A percentile compares a stretch with the other conserved stretches of the same genome.
Conservation (phyloP, 139 green algal species). For the Tetratostichococcus sp. region DNA sequence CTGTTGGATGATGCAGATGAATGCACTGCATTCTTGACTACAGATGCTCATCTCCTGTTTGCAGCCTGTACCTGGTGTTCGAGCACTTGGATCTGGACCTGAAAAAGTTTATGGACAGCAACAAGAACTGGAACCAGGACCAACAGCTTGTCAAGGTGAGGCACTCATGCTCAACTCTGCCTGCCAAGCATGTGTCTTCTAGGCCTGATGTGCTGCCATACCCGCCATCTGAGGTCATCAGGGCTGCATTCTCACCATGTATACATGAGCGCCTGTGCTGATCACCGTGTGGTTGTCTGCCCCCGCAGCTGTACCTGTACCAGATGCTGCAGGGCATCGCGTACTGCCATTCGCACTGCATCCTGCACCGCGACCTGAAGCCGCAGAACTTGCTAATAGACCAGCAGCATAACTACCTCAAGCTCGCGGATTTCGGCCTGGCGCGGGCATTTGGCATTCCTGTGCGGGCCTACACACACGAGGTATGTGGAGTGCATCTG, state of each 20-base stretch:
- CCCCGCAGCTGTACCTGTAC: slow-evolving; percentile 93
- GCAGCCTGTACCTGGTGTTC: slow-evolving; percentile 68
- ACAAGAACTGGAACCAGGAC: slow-evolving; percentile 53
- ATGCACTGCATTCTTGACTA: too few relatives aligned
- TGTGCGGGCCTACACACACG: slow-evolving; percentile 98
- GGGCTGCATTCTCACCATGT: too few relatives aligned
- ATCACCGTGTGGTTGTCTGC: neutral
- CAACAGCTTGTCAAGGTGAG: slow-evolving; percentile 65
- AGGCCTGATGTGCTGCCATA: too few relatives aligned
- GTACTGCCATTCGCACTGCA: slow-evolving; percentile 92
- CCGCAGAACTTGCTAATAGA: slow-evolving; percentile 97
- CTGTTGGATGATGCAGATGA: too few relatives aligned
- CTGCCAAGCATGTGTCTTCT: too few relatives aligned
- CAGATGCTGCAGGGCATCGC: slow-evolving; percentile 92
- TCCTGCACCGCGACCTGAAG: slow-evolving; percentile 98
- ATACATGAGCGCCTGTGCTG: too few relatives aligned
- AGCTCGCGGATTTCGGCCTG: slow-evolving; percentile 97
- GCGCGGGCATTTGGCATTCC: slow-evolving; percentile 94
- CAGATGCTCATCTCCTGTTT: neutral
- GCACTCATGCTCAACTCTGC: too few relatives aligned
- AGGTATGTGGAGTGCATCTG: slow-evolving; percentile 52
- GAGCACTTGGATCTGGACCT: slow-evolving; percentile 97
- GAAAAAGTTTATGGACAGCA: slow-evolving; percentile 98
- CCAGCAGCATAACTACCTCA: slow-evolving; percentile 57
- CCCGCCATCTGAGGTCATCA: too few relatives aligned